Evolutionary conservation across 805 yeast genomes (phyloP).

Genomic region (Zygoascus ofunaensis): DNA sequence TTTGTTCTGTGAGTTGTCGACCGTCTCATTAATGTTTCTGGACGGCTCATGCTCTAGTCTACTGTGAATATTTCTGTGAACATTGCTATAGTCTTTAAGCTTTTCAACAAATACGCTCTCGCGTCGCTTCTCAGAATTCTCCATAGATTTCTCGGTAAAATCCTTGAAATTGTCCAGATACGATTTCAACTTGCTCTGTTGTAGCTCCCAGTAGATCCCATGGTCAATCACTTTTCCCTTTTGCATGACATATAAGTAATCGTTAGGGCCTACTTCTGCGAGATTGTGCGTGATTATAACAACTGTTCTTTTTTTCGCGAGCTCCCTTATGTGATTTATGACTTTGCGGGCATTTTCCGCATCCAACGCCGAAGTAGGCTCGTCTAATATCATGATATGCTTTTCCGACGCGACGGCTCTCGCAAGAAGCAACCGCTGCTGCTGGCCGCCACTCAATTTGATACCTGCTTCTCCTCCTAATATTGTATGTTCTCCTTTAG

Average conservation of each 20-base stretch:
- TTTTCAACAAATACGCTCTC: neutral
- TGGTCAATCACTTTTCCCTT: constrained; percentile 41
- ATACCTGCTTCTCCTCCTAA: constrained; percentile 38
- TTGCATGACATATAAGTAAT: constrained; percentile 49
- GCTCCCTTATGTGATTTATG: constrained; percentile 29
- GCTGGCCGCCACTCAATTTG: constrained; percentile 81
- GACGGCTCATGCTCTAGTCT: neutral
- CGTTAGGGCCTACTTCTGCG: constrained; percentile 45
- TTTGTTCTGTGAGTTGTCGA: neutral
- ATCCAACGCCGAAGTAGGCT: constrained; percentile 78
- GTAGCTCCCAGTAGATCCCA: constrained; percentile 9
- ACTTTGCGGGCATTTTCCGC: constrained; percentile 36
- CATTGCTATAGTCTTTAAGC: neutral
- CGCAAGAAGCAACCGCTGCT: constrained; percentile 75
- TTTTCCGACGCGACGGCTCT: constrained; percentile 68
- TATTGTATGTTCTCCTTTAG: constrained; percentile 46
- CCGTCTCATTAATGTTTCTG: neutral
- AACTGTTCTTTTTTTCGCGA: constrained; percentile 60
- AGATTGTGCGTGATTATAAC: constrained; percentile 75
- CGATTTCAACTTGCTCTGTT: neutral
- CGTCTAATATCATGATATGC: constrained; percentile 75
- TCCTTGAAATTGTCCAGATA: neutral
- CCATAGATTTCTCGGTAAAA: neutral
- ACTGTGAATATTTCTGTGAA: too few relatives aligned
- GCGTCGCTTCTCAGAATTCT: too few relatives aligned